phyloP scores from a whole-genome alignment of 495 filamentous ascomycete species.

The Aspergillus diversus region DNA sequence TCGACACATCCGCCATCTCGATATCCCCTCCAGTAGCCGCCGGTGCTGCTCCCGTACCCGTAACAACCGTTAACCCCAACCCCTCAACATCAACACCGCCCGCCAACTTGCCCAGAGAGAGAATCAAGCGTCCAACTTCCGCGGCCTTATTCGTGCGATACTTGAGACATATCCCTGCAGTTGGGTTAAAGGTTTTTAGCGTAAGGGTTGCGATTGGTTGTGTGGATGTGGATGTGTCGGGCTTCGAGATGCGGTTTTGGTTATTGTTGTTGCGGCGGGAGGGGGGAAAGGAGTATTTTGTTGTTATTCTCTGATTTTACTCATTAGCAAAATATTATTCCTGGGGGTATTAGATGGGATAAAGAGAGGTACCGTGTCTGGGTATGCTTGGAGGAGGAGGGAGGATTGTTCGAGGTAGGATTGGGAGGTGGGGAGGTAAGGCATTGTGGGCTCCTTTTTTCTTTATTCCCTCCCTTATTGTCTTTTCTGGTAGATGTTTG shows the following conservation, averaged over 20 bases:
- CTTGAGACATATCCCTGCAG: slow-evolving; percentile 79
- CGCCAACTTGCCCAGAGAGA: slow-evolving; percentile 69
- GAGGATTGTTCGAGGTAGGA: slow-evolving; percentile 67
- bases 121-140: slow-evolving; percentile 82
- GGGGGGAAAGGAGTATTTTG: slow-evolving; percentile 74
- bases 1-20: slow-evolving; percentile 44
- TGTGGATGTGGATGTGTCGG: slow-evolving; percentile 27
- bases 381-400: slow-evolving; percentile 64
- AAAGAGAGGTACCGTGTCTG: slow-evolving; percentile 56
- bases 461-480: not conserved
- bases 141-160: slow-evolving; percentile 90
- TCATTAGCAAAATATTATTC: not conserved
- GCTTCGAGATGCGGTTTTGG: slow-evolving; percentile 22
- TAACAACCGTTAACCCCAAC: slow-evolving; percentile 47
- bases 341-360: slow-evolving; percentile 12
- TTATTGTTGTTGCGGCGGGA: slow-evolving; percentile 36
- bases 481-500: not conserved
- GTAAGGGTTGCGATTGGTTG: slow-evolving; percentile 65
- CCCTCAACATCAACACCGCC: slow-evolving; percentile 62
- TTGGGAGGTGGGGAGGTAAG: slow-evolving; percentile 62
- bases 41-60: slow-evolving; percentile 13
- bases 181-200: slow-evolving; percentile 89
- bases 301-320: slow-evolving; percentile 71
- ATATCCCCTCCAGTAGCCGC: slow-evolving; percentile 29
- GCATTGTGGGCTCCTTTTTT: slow-evolving; percentile 46